These are phyloP conservation scores for Hevea brasiliensis DNA, from an alignment of 345 rosid species.

Conservation along the genomic window DNA sequence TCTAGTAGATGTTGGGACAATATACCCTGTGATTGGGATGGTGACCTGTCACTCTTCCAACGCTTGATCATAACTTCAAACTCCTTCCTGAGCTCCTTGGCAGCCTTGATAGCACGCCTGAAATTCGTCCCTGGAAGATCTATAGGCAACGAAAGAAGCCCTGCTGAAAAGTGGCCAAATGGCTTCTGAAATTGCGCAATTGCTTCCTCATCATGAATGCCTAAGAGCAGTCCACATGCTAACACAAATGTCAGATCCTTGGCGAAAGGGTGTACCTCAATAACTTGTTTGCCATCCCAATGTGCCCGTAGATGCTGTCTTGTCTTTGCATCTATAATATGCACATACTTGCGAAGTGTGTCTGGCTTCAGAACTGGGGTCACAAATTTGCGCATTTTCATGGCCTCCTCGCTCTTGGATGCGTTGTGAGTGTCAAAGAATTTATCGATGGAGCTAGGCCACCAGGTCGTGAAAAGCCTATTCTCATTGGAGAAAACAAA, in stretches of 20 bases:
- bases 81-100: conserved; percentile 6
- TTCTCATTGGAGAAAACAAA: conserved; percentile 13
- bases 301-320: not conserved
- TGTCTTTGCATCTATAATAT: not conserved
- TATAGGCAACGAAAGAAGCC: conserved; percentile 14
- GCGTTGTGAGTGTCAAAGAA: conserved; percentile 1
- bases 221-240: conserved; percentile 11
- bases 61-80: conserved; percentile 17
- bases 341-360: not conserved
- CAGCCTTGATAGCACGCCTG: conserved; percentile 9
- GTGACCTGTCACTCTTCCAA: not conserved
- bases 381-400: conserved; percentile 14
- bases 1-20: conserved; percentile 9
- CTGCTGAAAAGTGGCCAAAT: conserved; percentile 3
- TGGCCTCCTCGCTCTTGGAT: not conserved
- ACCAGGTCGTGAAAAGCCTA: not conserved
- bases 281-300: not conserved
- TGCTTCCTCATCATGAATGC: conserved; percentile 2
- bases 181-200: conserved; percentile 6
- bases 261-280: conserved; percentile 11
- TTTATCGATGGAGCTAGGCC: conserved; percentile 14
- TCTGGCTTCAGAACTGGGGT: conserved; percentile 8
- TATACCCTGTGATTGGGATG: not conserved
- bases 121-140: conserved; percentile 16
- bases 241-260: conserved; percentile 10